phyloP scores from a whole-genome alignment of 2,329 filamentous ascomycete species.

The Beauveria australis region DNA sequence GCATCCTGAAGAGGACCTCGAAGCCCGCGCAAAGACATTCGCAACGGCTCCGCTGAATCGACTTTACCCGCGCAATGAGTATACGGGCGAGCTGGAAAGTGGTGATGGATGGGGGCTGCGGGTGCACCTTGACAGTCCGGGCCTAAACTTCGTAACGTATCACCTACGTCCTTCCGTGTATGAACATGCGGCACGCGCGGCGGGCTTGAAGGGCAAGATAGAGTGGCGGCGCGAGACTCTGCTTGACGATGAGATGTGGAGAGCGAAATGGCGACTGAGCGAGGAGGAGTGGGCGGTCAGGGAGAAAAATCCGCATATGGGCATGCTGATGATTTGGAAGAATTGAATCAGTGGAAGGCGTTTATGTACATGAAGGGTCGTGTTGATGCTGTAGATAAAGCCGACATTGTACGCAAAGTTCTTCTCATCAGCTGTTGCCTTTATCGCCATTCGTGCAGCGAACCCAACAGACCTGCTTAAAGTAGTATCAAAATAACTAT shows the following conservation, averaged over 20 bases:
- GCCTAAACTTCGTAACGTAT: slow-evolving; percentile 6
- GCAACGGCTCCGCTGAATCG: neutral
- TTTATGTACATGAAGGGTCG: too few species aligned
- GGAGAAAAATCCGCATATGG: neutral
- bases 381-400: too few species aligned
- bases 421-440: too few species aligned
- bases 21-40: neutral
- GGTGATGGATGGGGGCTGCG: neutral
- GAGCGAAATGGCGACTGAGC: neutral
- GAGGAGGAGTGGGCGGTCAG: neutral
- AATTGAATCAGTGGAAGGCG: neutral
- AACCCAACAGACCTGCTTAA: too few species aligned
- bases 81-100: neutral
- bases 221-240: neutral
- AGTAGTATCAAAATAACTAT: too few species aligned
- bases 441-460: too few species aligned
- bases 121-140: neutral
- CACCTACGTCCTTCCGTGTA: slow-evolving; percentile 11
- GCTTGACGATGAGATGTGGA: neutral
- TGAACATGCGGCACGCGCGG: slow-evolving; percentile 10
- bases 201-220: slow-evolving; percentile 8
- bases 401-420: too few species aligned
- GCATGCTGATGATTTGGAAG: neutral
- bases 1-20: slow-evolving; percentile 7
- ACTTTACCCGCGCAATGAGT: neutral